Base-by-base conservation (phyloP, 768 basidiomycete genomes). In the Aureoboletus auriporus region DNA sequence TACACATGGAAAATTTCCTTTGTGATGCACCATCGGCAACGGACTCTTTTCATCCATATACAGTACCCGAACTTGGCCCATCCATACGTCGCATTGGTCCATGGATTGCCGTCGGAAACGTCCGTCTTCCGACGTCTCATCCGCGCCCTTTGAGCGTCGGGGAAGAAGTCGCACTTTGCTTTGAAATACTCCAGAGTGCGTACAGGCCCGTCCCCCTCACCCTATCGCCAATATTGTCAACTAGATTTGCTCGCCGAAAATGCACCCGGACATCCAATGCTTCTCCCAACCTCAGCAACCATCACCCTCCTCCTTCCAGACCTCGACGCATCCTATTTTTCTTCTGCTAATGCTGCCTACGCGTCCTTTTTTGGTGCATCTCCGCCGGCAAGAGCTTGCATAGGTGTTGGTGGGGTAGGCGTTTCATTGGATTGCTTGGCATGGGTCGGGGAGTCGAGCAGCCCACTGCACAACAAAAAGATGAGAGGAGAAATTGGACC, bases 301-400 rank as follows among this genome's bases (percentile, higher is more conserved):
- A 84, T 97, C 63, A 94, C 88, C 49, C 73, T 97, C 26, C 81
- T 86, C 51, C 74, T 99, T 26, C 82, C 86, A 2, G 83, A 84
- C 3, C 94, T 98, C 74, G 78, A 84, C 20, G 45, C 40, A 3
- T 13, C 63, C 6, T 69, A 84, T 28, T 99, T 99, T 63, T 69
- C 78, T 1, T 66, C 69, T 3, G 80, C 93, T 35, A 99, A 99
- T 71, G 70, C 74, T 1, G 75, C 85, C 8, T 98, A 98, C 64
- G 70, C 77, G 3, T 75, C 78, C 14, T 92, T 82, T 66, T 98
- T 98, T 65, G 93, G 93, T 2, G 77, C 78, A 14, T 93, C 91
- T 39, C 96, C 96, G 0, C 96, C 96, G 7, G 83, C 93, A 1
- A 83, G 96, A 7, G 94, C 93, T n/a, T 97, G 94, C 64, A 88